Evolutionary conservation across 176 grass and related monocot genomes (phyloP), one percentile per base, ranked within the genome.

Genomic region (Saccharum officinarum): DNA sequence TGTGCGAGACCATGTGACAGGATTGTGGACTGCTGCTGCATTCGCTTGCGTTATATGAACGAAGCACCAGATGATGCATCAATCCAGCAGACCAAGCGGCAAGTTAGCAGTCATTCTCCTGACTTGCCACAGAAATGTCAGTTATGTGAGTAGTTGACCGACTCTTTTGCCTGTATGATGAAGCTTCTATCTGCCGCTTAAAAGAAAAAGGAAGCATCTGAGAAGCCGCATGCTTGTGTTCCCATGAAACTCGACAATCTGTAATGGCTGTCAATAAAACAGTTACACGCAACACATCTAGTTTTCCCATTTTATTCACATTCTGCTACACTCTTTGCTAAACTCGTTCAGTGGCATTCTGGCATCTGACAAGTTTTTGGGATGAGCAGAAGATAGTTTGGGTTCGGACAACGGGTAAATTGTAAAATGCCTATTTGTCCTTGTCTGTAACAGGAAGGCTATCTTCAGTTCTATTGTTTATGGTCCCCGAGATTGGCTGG

Each of bases 361-460:
- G n/a, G n/a, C 67, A 5, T 11, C n/a, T 17, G 23, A 33, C 1
- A 30, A 61, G 0, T 17, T 77, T 71, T 20, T 55, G 20, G 34
- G 69, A 7, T 22, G 14, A 60, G 17, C 10, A 67, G 10, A n/a
- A n/a, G n/a, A n/a, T n/a, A n/a, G n/a, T n/a, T n/a, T n/a, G n/a
- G 34, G 38, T 67, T 62, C 12, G 7, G 31, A 10, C 20, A 1
- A 67, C n/a, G 22, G 50, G 30, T 71, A 67, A 67, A 65, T 7
- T 30, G 11, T 49, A 17, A 67, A 81, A 40, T 8, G 67, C 52
- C 34, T 86, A 90, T 68, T 89, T 63, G 63, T 81, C 78, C 70
- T 90, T 78, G 52, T 78, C 66, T 64, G 18, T 18, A 28, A 25
- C 13, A 37, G 49, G 41, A 38, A 26, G 64, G 20, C 16, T 44